Evolutionary conservation across 345 rosid species (phyloP).

Genomic region (Dipteronia sinensis): DNA sequence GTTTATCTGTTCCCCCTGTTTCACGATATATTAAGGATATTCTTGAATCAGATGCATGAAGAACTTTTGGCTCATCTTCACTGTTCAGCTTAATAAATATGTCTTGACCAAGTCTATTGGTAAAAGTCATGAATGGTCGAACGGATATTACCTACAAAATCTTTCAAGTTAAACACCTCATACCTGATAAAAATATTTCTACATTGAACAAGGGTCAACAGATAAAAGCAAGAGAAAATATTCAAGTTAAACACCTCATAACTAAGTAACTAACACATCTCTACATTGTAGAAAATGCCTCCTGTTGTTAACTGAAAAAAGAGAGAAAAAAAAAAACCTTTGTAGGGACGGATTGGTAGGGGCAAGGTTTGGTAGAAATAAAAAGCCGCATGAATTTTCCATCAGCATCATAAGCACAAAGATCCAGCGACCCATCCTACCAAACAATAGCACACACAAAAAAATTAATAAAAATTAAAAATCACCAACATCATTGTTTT

Average conservation of each 20-base stretch:
- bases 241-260: slow-evolving; percentile 16
- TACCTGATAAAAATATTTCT: not conserved
- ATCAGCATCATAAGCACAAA: slow-evolving; percentile 68
- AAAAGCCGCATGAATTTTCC: slow-evolving; percentile 81
- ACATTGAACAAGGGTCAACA: slow-evolving; percentile 47
- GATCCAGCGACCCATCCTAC: slow-evolving; percentile 93
- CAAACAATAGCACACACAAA: not conserved
- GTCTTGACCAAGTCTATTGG: slow-evolving; percentile 89
- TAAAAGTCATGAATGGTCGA: slow-evolving; percentile 93
- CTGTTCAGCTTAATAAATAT: slow-evolving; percentile 64
- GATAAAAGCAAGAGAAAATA: slow-evolving; percentile 58
- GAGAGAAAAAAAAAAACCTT: slow-evolving; percentile 47
- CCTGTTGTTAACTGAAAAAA: not conserved
- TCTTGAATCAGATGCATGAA: slow-evolving; percentile 77
- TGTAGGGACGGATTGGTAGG: slow-evolving; percentile 83
- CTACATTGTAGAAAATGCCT: not conserved
- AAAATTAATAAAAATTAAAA: slow-evolving; percentile 12
- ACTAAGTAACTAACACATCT: not conserved
- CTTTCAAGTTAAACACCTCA: slow-evolving; percentile 12
- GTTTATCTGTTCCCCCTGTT: slow-evolving; percentile 59
- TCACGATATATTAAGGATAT: slow-evolving; percentile 60
- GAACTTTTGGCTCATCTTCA: slow-evolving; percentile 81
- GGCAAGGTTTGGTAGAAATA: slow-evolving; percentile 79
- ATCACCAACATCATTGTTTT: not conserved
- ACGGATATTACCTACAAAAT: slow-evolving; percentile 68